A percentile compares a stretch with the other conserved stretches of the same genome.
Conservation (phyloP, 176 grass and related monocot genomes). For the Tuctoria greenei region DNA sequence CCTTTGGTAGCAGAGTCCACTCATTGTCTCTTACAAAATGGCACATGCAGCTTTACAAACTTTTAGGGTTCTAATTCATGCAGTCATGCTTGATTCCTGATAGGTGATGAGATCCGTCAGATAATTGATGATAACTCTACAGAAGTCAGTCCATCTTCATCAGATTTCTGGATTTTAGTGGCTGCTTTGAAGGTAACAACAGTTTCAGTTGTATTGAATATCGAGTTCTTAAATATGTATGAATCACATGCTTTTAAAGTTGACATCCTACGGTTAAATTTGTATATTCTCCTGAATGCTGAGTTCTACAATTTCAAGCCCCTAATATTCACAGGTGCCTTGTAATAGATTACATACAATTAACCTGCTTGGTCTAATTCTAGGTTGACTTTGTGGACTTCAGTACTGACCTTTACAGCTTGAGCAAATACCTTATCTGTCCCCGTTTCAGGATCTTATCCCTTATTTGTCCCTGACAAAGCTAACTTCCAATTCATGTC, state of each 20-base stretch:
- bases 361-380: background rate
- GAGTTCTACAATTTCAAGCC: background rate
- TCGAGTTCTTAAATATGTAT: background rate
- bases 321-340: background rate
- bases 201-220: background rate
- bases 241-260: background rate
- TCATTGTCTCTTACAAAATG: background rate
- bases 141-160: slow-evolving; percentile 68
- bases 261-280: background rate
- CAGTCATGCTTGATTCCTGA: slow-evolving; percentile 24
- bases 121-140: slow-evolving; percentile 77
- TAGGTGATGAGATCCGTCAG: slow-evolving; percentile 69
- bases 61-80: slow-evolving; percentile 8
- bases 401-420: background rate
- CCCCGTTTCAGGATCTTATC: too few relatives aligned
- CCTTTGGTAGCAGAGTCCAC: background rate
- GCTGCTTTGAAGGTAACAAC: slow-evolving; percentile 86
- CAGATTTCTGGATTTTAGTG: slow-evolving; percentile 98
- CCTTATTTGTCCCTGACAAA: too few relatives aligned
- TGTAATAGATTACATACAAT: background rate
- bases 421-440: too few relatives aligned
- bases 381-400: background rate
- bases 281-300: background rate
- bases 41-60: background rate
- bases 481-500: too few relatives aligned